phyloP scores from a whole-genome alignment of 768 basidiomycete species.

The Termitomyces sp. region DNA sequence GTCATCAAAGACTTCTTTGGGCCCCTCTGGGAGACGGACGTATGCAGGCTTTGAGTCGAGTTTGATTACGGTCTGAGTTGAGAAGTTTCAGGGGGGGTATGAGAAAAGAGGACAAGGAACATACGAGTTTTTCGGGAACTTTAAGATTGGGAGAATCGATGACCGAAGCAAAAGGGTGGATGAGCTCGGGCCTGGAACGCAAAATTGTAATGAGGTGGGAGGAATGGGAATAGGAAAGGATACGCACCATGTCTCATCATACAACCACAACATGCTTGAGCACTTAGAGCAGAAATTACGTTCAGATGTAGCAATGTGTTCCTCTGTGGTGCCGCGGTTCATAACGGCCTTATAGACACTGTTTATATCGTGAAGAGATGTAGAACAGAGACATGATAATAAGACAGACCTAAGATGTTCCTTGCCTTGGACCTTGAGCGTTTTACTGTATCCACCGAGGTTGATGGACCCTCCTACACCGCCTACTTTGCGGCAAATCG shows the following conservation, averaged over 20 bases:
- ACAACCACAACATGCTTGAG: conserved; percentile 64
- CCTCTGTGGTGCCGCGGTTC: conserved; percentile 45
- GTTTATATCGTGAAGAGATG: background rate
- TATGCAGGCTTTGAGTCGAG: conserved; percentile 24
- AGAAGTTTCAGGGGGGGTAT: background rate
- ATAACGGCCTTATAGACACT: conserved; percentile 62
- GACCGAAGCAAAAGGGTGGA: conserved; percentile 66
- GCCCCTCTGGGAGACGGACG: conserved; percentile 57
- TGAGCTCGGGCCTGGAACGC: conserved; percentile 47
- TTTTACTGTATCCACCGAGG: conserved; percentile 49
- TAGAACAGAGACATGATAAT: too few relatives aligned
- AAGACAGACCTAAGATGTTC: conserved; percentile 45
- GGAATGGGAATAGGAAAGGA: background rate
- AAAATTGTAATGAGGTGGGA: background rate
- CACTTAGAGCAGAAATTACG: conserved; percentile 61
- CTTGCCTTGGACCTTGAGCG: conserved; percentile 48
- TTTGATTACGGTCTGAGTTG: conserved; percentile 36
- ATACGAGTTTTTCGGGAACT: conserved; percentile 29
- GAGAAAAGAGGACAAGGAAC: background rate
- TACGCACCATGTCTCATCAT: conserved; percentile 48
- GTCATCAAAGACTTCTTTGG: conserved; percentile 37
- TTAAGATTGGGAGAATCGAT: conserved; percentile 58
- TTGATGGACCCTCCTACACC: conserved; percentile 62
- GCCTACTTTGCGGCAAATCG: conserved; percentile 68
- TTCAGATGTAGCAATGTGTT: conserved; percentile 46